Conservation (phyloP, 257 asterid genomes). For the Eustoma russellianum region DNA sequence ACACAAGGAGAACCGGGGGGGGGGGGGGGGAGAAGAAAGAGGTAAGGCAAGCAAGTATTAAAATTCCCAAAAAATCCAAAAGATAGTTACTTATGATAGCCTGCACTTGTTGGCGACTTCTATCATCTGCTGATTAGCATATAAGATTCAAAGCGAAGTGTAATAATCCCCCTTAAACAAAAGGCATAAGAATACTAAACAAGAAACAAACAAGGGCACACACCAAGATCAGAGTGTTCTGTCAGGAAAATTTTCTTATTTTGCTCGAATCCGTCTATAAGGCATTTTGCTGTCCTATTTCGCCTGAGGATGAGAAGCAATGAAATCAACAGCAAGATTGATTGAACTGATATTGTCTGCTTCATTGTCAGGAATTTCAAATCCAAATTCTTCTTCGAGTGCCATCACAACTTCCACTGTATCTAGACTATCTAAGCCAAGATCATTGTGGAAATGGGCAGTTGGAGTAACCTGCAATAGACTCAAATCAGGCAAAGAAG, state of each 20-base stretch:
- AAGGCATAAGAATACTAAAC: background rate
- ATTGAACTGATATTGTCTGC: conserved; percentile 29
- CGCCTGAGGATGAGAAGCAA: conserved; percentile 35
- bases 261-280: no score
- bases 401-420: conserved; percentile 31
- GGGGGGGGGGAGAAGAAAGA: no score
- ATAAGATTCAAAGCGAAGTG: background rate
- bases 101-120: background rate
- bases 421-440: no score
- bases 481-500: no score
- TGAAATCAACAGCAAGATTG: conserved; percentile 29
- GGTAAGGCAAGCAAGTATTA: no score
- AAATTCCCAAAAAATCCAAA: no score
- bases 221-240: background rate
- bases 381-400: conserved; percentile 34
- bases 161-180: background rate
- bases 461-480: no score
- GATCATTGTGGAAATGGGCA: no score
- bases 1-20: no score
- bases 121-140: background rate
- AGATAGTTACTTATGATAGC: no score
- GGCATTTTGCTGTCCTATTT: conserved; percentile 5
- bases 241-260: background rate
- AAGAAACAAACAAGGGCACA: background rate
- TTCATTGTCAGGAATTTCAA: conserved; percentile 34